Evolutionary conservation across 768 basidiomycete genomes (phyloP), one percentile per base, ranked within the genome.

Genomic region (Steccherinum ochraceum): DNA sequence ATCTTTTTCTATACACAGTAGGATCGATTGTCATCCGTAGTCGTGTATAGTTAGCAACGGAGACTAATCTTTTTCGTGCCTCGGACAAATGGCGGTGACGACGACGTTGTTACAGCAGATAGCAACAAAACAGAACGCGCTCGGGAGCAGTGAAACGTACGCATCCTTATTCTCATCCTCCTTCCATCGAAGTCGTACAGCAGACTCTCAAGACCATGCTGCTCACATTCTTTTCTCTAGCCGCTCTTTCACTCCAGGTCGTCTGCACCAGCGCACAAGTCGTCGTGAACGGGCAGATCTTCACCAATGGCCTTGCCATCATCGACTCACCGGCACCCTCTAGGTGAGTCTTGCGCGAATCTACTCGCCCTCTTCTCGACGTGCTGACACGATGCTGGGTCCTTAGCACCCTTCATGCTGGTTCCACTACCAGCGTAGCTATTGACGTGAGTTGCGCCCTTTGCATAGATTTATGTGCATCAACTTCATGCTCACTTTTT

Each of bases 231-330:
- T 2, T 55, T 59, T 55, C 41, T 19, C 39, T 52, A 19, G 30
- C 45, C 47, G 41, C 49, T 56, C 55, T 59, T 44, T 48, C 54
- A 10, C 18, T 48, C 19, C 24, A 43, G 12, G 27, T 52, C 18
- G 3, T 23, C 40, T n/a, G 24, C 45, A 40, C 24, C 55, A 46
- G 35, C 12, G 63, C 60, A 16, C 65, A 66, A 48, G 54, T 54
- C 27, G 49, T 60, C 41, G 56, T 62, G 27, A 64, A 58, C 43
- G 65, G 64, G 2, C 64, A 64, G 25, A 52, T 65, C 40, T 62
- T 64, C 52, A 69, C 61, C 13, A 55, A 61, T 41, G 69, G 69
- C 41, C 53, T 67, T 16, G 65, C 67, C n/a, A 69, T 70, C 55
- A 61, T 69, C 41, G 63, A 64, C 39, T 56, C 63, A 7, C 63